Evolutionary conservation across 2,329 filamentous ascomycete genomes (phyloP), one percentile per base, ranked within the genome.

Genomic region (Fusarium buxicola): DNA sequence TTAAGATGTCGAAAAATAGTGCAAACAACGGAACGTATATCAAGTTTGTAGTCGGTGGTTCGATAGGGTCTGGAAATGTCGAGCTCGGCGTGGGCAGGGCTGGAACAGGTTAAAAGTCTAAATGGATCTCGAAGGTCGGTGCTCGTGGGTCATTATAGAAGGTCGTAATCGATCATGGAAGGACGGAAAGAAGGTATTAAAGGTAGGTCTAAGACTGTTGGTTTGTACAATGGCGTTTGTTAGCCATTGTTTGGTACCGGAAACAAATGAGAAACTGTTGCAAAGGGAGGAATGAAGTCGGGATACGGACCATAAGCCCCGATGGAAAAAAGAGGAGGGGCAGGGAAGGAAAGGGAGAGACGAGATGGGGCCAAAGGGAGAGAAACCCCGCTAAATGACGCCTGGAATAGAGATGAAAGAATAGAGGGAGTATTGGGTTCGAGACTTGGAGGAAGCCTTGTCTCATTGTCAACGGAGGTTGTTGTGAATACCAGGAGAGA

Each of bases 281-380:
- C 52, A 68, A 67, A 56, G 66, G 60, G 57, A 63, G 43, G 61
- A 65, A 68, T 63, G 58, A 65, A 58, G 63, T 60, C 47, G 53
- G 58, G 44, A 65, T 56, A 70, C 59, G 57, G 64, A 60, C 49
- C 60, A 68, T 40, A 57, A 57, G 53, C 57, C 59, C 61, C 53
- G 62, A 59, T 59, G 47, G 47, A 65, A 68, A 68, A 70, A 69
- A 64, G 61, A 65, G 55, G 67, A 68, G 68, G 68, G 68, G 66
- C 64, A 66, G 67, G 67, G 39, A 55, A 40, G 21, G 32, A 43
- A 43, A 39, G 47, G 38, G 34, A 51, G 30, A 63, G 43, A 47
- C 43, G 53, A 45, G 34, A 21, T n/a, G n/a, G 27, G 18, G n/a
- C 21, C 32, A 35, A 56, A 61, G 59, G 62, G 53, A 58, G 40